Percentiles rank a stretch among this genome's conserved stretches.
phyloP scores from a whole-genome alignment of 208 protist species.

The Leishmania major region DNA sequence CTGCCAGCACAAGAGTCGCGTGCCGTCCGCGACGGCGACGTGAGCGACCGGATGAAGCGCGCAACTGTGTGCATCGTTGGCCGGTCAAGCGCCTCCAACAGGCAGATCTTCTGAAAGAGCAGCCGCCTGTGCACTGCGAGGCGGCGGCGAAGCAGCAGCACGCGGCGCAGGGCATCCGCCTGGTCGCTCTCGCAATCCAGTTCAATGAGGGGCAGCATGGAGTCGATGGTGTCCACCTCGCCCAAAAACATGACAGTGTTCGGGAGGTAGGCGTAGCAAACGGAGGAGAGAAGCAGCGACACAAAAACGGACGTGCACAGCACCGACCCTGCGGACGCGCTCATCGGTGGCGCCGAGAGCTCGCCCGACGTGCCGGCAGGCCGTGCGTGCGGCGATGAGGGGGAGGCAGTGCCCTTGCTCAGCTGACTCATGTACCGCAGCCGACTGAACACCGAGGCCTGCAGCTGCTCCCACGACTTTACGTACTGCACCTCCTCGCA shows the following conservation, averaged over 20 bases:
- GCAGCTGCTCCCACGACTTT: slow-evolving; percentile 44
- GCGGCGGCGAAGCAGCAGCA: slow-evolving; percentile 54
- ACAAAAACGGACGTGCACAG: slow-evolving; percentile 40
- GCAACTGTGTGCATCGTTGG: slow-evolving; percentile 40
- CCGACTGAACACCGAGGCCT: slow-evolving; percentile 34
- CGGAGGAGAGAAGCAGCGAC: slow-evolving; percentile 35
- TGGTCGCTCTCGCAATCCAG: slow-evolving; percentile 62
- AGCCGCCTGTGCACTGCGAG: slow-evolving; percentile 52
- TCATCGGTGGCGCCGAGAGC: not conserved
- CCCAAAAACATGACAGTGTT: slow-evolving; percentile 48
- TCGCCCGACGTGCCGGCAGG: not conserved
- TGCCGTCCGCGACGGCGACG: not conserved
- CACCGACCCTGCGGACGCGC: not conserved
- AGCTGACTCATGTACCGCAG: slow-evolving; percentile 8
- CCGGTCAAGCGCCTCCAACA: slow-evolving; percentile 43
- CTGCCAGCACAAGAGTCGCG: not conserved
- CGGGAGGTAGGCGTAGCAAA: slow-evolving; percentile 53
- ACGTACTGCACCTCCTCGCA: slow-evolving; percentile 22
- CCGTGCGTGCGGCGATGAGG: not conserved
- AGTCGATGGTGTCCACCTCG: slow-evolving; percentile 72
- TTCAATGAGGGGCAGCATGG: slow-evolving; percentile 56
- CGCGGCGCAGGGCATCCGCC: slow-evolving; percentile 62
- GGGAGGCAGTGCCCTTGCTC: not conserved
- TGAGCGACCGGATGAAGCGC: slow-evolving; percentile 29
- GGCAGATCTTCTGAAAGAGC: slow-evolving; percentile 51